A percentile compares a stretch with the other conserved stretches of the same genome.
Conservation (phyloP, 2,329 filamentous ascomycete species). For the Xylaria sp. region DNA sequence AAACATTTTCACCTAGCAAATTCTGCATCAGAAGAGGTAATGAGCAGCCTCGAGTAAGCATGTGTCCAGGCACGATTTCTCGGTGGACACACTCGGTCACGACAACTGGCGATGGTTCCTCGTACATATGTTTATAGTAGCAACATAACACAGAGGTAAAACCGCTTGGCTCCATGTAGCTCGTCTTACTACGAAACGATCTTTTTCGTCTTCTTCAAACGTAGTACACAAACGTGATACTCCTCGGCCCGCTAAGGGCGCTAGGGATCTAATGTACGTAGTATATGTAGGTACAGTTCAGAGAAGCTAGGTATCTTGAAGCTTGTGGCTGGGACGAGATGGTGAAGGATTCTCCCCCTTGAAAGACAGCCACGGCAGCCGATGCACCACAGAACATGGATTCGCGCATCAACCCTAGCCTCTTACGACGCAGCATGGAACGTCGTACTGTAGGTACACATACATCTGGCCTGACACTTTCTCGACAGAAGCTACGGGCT, state of each 20-base stretch:
- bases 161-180: not conserved
- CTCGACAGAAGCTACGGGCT: not conserved
- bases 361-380: slow-evolving; percentile 28
- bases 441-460: slow-evolving; percentile 4
- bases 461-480: slow-evolving; percentile 8
- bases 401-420: slow-evolving; percentile 33
- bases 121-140: not conserved
- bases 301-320: not conserved
- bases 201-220: not conserved
- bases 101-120: not conserved
- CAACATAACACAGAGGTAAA: slow-evolving; percentile 11
- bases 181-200: not conserved
- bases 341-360: slow-evolving; percentile 30
- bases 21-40: slow-evolving; percentile 20
- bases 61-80: slow-evolving; percentile 11
- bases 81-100: not conserved
- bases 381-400: slow-evolving; percentile 34
- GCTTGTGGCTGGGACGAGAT: slow-evolving; percentile 31
- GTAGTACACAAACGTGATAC: not conserved
- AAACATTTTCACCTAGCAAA: slow-evolving; percentile 13
- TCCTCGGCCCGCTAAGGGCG: not conserved
- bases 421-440: slow-evolving; percentile 22
- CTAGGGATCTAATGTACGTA: not conserved
- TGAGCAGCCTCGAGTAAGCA: slow-evolving; percentile 11
- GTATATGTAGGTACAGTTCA: too few species aligned